Evolutionary conservation across 225 moss, liverwort and hornwort genomes (phyloP).

Genomic region (Marchantia polymorpha): DNA sequence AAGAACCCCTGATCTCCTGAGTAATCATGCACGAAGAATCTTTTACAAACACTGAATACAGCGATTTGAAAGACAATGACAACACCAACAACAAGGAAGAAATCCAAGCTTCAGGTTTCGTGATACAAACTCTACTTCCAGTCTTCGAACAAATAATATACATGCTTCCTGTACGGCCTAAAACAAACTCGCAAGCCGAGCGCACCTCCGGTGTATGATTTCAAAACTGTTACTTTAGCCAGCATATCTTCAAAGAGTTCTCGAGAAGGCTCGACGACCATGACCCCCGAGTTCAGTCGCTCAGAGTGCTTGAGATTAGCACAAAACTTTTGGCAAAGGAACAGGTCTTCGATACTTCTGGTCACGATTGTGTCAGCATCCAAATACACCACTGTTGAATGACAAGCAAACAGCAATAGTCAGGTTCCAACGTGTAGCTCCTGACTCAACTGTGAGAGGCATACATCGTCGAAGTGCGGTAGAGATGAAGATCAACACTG

Average conservation of each 20-base stretch:
- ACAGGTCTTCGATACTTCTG: slow-evolving; percentile 82
- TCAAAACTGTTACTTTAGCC: slow-evolving; percentile 61
- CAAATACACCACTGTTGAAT: slow-evolving; percentile 63
- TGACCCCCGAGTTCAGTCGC: slow-evolving; percentile 96
- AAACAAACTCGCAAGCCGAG: neutral
- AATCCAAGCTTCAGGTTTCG: neutral
- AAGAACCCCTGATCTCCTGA: slow-evolving; percentile 88
- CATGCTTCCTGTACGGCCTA: neutral
- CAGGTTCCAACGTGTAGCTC: neutral
- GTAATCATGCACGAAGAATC: neutral
- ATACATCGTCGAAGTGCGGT: neutral
- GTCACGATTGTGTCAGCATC: slow-evolving; percentile 95
- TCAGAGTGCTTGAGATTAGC: slow-evolving; percentile 97
- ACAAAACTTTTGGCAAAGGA: slow-evolving; percentile 83
- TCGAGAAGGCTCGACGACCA: slow-evolving; percentile 90
- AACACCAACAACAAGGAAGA: neutral
- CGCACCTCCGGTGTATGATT: slow-evolving; percentile 83
- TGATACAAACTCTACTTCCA: neutral
- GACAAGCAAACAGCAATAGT: neutral
- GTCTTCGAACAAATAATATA: neutral
- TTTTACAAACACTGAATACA: neutral
- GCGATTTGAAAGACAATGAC: neutral
- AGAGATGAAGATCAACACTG: neutral
- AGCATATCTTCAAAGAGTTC: slow-evolving; percentile 81
- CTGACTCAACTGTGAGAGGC: neutral